A percentile compares a stretch with the other conserved stretches of the same genome.
phyloP scores from a whole-genome alignment of 345 rosid species.

The Corymbia maculata region DNA sequence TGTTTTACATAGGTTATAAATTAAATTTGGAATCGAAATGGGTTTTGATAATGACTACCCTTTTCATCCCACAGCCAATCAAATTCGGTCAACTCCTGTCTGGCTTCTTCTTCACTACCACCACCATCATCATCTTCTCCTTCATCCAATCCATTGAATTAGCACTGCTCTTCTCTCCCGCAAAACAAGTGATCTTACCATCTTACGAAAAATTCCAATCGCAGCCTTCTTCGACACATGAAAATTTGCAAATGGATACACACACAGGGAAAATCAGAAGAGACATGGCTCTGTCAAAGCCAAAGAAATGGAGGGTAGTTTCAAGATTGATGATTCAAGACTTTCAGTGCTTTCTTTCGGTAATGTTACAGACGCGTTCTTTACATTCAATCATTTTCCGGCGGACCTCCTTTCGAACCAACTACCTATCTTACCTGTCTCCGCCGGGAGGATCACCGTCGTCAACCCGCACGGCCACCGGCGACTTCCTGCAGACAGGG shows the following conservation, averaged over 20 bases:
- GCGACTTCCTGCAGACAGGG: conserved; percentile 4
- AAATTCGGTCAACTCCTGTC: not conserved
- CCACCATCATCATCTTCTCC: not conserved
- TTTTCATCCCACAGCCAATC: not conserved
- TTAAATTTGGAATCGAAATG: not conserved
- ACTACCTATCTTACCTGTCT: not conserved
- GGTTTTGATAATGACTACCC: not conserved
- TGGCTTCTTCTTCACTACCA: not conserved
- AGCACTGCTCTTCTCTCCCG: not conserved
- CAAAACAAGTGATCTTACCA: not conserved
- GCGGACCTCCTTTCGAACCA: not conserved
- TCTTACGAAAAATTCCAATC: not conserved
- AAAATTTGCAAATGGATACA: not conserved
- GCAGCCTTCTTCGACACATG: not conserved
- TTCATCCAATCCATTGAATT: not conserved
- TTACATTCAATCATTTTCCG: not conserved
- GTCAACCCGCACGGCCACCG: not conserved
- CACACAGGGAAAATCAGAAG: not conserved
- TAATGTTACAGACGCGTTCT: not conserved
- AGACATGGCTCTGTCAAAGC: not conserved
- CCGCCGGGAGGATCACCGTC: not conserved
- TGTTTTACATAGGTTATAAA: not conserved
- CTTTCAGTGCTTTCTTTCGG: not conserved
- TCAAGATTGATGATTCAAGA: not conserved
- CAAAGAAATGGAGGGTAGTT: not conserved